These are phyloP conservation scores for Brassica balearica DNA, from an alignment of 441 rosid genomes.

Conservation along the genomic window DNA sequence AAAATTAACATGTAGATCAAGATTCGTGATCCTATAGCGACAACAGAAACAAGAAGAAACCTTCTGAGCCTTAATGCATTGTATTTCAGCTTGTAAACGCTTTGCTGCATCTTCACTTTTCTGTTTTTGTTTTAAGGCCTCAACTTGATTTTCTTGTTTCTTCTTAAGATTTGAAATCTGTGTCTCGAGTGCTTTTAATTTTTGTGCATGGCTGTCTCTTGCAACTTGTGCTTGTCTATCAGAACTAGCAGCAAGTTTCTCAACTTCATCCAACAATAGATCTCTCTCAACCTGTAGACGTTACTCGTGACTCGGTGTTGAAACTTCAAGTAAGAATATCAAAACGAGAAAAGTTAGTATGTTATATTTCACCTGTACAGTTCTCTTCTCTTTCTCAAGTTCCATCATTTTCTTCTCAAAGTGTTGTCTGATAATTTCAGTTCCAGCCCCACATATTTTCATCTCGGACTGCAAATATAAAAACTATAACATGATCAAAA, in stretches of 20 bases:
- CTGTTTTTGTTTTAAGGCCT: conserved; percentile 65
- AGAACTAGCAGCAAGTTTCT: conserved; percentile 61
- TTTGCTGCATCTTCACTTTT: conserved; percentile 74
- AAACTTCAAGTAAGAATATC: conserved; percentile 12
- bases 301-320: conserved; percentile 29
- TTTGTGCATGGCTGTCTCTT: conserved; percentile 59
- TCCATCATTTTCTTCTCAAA: conserved; percentile 72
- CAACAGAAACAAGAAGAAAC: conserved; percentile 42
- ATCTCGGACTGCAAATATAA: conserved; percentile 64
- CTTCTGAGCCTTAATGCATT: conserved; percentile 72
- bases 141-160: conserved; percentile 73
- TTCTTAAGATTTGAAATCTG: conserved; percentile 75
- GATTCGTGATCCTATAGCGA: conserved; percentile 13
- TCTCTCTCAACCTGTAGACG: conserved; percentile 67
- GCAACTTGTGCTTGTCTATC: conserved; percentile 59
- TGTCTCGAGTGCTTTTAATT: conserved; percentile 67
- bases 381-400: conserved; percentile 73
- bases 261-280: conserved; percentile 59
- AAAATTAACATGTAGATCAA: not conserved
- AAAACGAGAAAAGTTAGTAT: conserved; percentile 26
- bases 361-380: conserved; percentile 55
- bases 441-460: conserved; percentile 56
- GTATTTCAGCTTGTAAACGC: conserved; percentile 72
- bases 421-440: conserved; percentile 66
- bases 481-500: conserved; percentile 6